Evolutionary conservation across 306 rosid species (phyloP).

Genomic region (Acacia acuminata): DNA sequence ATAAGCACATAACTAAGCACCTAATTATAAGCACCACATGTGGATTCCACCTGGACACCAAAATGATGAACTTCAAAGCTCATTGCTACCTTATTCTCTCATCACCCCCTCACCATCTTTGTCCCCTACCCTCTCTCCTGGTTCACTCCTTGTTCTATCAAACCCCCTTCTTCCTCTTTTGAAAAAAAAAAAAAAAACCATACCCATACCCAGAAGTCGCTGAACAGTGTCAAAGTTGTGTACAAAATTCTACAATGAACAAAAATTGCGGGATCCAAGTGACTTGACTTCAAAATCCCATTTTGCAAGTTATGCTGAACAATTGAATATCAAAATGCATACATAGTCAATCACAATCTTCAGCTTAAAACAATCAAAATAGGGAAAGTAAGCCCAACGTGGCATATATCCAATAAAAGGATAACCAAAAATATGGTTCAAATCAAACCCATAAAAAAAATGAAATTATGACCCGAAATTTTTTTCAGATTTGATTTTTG

Average conservation of each 20-base stretch:
- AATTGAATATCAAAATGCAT: constrained; percentile 13
- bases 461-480: too few relatives aligned
- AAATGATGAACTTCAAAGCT: too few relatives aligned
- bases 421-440: not conserved
- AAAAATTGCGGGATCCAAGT: constrained; percentile 72
- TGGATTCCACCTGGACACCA: too few relatives aligned
- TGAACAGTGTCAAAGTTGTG: constrained; percentile 82
- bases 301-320: constrained; percentile 59
- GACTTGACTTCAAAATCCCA: constrained; percentile 54
- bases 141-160: too few relatives aligned
- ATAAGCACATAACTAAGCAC: too few relatives aligned
- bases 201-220: constrained; percentile 76
- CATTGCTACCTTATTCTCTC: too few relatives aligned
- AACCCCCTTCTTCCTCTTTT: too few relatives aligned
- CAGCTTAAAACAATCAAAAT: not conserved
- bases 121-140: too few relatives aligned
- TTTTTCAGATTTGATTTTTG: too few relatives aligned
- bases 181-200: too few relatives aligned
- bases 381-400: not conserved
- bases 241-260: constrained; percentile 89
- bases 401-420: not conserved
- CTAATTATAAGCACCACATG: too few relatives aligned
- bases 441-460: not conserved
- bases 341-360: not conserved
- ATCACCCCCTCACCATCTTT: too few relatives aligned